Evolutionary conservation across 371 early-diverging fungal genomes (phyloP).

Genomic region (Mortierella sp.): DNA sequence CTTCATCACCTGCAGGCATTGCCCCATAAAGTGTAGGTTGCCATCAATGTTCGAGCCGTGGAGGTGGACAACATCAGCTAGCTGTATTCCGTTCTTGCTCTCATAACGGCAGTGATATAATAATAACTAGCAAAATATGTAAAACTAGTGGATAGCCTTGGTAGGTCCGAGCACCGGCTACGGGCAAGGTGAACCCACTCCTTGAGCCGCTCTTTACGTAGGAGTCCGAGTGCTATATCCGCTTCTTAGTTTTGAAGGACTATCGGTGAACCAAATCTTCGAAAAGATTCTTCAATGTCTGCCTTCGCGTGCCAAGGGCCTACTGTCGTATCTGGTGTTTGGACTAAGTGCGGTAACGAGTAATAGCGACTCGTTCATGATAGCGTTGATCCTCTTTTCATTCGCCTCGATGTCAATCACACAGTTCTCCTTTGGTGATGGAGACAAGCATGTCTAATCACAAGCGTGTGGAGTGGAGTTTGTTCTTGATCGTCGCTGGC

Average conservation of each 20-base stretch:
- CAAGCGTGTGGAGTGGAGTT: constrained; percentile 89
- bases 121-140: too few relatives aligned
- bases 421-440: constrained; percentile 93
- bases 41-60: too few relatives aligned
- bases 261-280: too few relatives aligned
- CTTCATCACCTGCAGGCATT: too few relatives aligned
- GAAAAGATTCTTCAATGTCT: constrained; percentile 82
- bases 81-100: too few relatives aligned
- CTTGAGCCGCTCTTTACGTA: constrained; percentile 89
- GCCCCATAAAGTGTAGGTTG: too few relatives aligned
- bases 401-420: constrained; percentile 93
- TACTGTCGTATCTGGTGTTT: constrained; percentile 84
- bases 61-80: too few relatives aligned
- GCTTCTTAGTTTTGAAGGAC: too few relatives aligned
- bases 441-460: constrained; percentile 86
- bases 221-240: constrained; percentile 83
- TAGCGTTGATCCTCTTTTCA: constrained; percentile 81
- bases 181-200: constrained; percentile 92
- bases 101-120: too few relatives aligned
- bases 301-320: constrained; percentile 96
- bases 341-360: constrained; percentile 95
- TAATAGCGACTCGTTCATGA: constrained; percentile 92
- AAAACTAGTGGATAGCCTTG: constrained; percentile 32
- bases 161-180: constrained; percentile 85
- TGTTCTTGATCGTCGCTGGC: constrained; percentile 95